Evolutionary conservation across 345 rosid genomes (phyloP), one percentile per base, ranked within the genome.

Genomic region (Sisymbrium altissimum): DNA sequence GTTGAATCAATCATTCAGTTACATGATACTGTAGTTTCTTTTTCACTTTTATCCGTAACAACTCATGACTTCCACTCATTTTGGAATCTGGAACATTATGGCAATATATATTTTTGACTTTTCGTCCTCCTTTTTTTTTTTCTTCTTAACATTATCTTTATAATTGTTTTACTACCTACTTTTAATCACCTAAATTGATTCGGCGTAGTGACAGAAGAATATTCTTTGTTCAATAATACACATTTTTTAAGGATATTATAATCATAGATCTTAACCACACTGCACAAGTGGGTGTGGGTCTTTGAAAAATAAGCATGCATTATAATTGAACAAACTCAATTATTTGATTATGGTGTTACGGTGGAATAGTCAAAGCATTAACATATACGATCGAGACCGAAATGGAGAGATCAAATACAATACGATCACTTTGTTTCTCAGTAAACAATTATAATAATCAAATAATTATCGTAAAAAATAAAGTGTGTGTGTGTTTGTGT

Each of bases 271-370:
- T 27, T 12, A 54, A 41, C 21, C 6, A 40, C 30, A 40, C 5
- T 13, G 9, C 39, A 43, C 75, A 76, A 76, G 66, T 70, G 75
- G 76, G 67, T 15, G 66, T 70, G 75, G 76, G 67, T 15, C 60
- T 19, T 38, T 70, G 36, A 25, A 65, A 32, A 38, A 45, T 27
- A 23, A 76, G 9, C 29, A 70, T 54, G 39, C 57, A 30, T 52
- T 30, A 52, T 44, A 60, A 61, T 68, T 53, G 25, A 38, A 55
- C 0, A 60, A 18, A 46, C 66, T 77, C 67, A 77, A 77, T 64
- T 70, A 77, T 70, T 77, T 61, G 72, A 56, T 64, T 40, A 1
- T 39, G 21, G 23, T 59, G 18, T 56, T 74, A 36, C 3, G 4
- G 67, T 67, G 54, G 55, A 66, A 49, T 14, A 39, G 56, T 68